Base-by-base conservation (phyloP, 768 basidiomycete species). In the Russula dissimulans region DNA sequence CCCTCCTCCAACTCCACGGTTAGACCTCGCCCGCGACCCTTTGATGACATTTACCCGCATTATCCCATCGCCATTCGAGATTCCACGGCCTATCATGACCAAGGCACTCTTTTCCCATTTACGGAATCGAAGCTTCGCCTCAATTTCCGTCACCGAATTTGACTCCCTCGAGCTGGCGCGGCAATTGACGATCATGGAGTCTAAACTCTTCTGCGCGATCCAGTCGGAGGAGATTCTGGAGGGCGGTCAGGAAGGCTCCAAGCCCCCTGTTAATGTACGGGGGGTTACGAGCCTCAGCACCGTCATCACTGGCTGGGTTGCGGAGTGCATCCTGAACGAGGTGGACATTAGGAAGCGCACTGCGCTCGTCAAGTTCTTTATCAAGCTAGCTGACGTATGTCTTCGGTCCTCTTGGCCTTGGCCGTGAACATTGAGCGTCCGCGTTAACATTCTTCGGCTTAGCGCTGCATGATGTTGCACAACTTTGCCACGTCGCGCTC, bases 401-500 rank as follows among this genome's bases (percentile, higher is more conserved):
- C 3, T 48, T 57, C 29, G 11, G 6, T 6, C 10, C 17, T n/a
- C 15, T 1, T 57, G 46, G 26, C 60, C n/a, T n/a, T n/a, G n/a
- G n/a, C n/a, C n/a, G n/a, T n/a, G n/a, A n/a, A 12, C 29, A 2
- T 56, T 42, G 46, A 39, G 38, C 57, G 29, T 22, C 11, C 31
- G 11, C 22, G 32, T 43, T 43, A 29, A 57, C 55, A 22, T 64
- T 61, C 61, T 58, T 62, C n/a, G 41, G 58, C 59, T 22, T 66
- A 98, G 95, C 88, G 93, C 41, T 95, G 93, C 73, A 81, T 85
- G 7, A 74, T 78, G 3, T 68, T 98, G 65, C 78, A 86, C 62
- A 99, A 99, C 72, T 98, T 88, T 71, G 95, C 93, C 66, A 94
- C 93, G 5, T 84, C 93, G 42, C 84, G 94, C 36, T 90, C 95